Conservation (phyloP, 192 early-diverging fungal species). For the Linnemannia zychae region DNA sequence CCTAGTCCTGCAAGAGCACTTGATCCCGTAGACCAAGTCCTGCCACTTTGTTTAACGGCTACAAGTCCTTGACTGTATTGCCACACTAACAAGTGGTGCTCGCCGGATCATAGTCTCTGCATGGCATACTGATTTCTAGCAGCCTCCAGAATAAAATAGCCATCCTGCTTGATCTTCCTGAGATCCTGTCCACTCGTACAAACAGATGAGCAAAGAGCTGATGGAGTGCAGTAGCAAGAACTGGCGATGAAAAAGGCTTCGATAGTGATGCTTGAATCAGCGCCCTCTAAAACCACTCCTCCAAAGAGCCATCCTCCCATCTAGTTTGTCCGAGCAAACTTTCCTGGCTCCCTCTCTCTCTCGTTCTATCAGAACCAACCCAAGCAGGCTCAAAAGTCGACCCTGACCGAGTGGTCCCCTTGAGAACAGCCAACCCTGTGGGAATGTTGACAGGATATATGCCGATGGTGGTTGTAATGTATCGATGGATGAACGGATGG, state of each 20-base stretch:
- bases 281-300: not conserved
- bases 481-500: conserved; percentile 26
- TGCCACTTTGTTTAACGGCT: not conserved
- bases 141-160: not conserved
- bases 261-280: not conserved
- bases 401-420: not conserved
- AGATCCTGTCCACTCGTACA: not conserved
- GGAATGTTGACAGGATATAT: not conserved
- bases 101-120: conserved; percentile 10
- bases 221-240: not conserved
- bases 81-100: not conserved
- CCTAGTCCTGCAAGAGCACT: not conserved
- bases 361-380: not conserved
- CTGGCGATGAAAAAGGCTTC: not conserved
- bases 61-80: not conserved
- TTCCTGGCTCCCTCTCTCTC: no score
- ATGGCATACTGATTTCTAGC: not conserved
- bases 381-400: not conserved
- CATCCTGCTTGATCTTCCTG: not conserved
- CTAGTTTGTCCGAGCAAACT: not conserved
- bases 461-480: not conserved
- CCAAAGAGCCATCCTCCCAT: not conserved
- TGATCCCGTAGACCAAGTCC: not conserved
- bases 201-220: not conserved
- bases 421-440: not conserved